A percentile compares a stretch with the other conserved stretches of the same genome.
These are phyloP conservation scores for Ploettnerulaceae sp. DNA, from an alignment of 2,329 filamentous ascomycete species.

Conservation along the genomic window DNA sequence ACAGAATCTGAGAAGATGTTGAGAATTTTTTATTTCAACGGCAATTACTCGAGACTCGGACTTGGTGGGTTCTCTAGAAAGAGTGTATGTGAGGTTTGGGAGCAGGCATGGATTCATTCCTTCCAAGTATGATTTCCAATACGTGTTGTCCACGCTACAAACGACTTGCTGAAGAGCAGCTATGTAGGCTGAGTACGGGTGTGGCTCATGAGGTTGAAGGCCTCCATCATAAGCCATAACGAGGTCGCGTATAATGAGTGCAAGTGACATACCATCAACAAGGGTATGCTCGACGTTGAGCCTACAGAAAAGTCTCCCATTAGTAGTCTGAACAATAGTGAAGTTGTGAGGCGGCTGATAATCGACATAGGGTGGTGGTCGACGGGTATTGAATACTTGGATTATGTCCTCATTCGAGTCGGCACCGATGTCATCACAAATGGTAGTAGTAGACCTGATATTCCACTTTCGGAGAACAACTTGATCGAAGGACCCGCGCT, in stretches of 20 bases:
- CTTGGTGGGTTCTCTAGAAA: slow-evolving; percentile 1
- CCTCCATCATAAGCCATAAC: slow-evolving; percentile 35
- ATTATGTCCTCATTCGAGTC: not conserved
- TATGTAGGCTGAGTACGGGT: slow-evolving; percentile 30
- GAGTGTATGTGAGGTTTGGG: slow-evolving; percentile 30
- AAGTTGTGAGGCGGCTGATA: slow-evolving; percentile 40
- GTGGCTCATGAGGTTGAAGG: slow-evolving; percentile 12
- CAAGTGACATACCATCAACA: slow-evolving; percentile 45
- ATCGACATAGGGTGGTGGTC: not conserved
- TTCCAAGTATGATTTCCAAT: slow-evolving; percentile 29
- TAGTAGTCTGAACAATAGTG: slow-evolving; percentile 39
- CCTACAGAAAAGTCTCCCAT: slow-evolving; percentile 38
- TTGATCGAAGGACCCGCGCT: slow-evolving; percentile 24
- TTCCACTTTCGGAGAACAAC: slow-evolving; percentile 20
- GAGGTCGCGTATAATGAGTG: slow-evolving; percentile 42
- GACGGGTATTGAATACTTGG: not conserved
- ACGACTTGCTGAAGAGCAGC: slow-evolving; percentile 29
- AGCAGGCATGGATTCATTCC: slow-evolving; percentile 35
- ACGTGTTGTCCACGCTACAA: slow-evolving; percentile 22
- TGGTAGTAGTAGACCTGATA: not conserved
- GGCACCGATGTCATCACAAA: not conserved
- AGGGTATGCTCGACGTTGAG: slow-evolving; percentile 38
- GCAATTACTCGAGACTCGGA: slow-evolving; percentile 11
- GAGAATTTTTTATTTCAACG: slow-evolving; percentile 22
- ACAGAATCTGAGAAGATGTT: slow-evolving; percentile 33